Conservation (phyloP, 805 yeast genomes). For the Yamadazyma philogaea region DNA sequence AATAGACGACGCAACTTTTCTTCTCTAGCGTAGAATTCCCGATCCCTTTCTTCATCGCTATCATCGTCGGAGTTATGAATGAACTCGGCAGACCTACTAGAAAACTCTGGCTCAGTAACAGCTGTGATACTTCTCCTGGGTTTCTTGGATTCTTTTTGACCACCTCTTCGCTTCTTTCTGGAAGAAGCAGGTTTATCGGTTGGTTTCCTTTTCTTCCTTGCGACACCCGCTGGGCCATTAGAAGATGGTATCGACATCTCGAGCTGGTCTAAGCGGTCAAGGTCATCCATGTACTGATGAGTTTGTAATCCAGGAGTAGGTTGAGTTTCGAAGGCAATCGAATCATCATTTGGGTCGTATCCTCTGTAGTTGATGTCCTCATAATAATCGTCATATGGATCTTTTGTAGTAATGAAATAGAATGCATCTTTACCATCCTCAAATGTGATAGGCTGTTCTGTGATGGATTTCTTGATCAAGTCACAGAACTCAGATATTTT, state of each 20-base stretch:
- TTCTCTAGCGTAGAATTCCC: slow-evolving; percentile 56
- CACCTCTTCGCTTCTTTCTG: slow-evolving; percentile 6
- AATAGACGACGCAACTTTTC: slow-evolving; percentile 42
- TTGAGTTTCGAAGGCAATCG: slow-evolving; percentile 30
- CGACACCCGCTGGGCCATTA: slow-evolving; percentile 20
- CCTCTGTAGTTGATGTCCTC: slow-evolving; percentile 24
- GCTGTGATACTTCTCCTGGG: slow-evolving; percentile 14
- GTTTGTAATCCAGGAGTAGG: slow-evolving; percentile 13
- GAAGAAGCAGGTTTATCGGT: slow-evolving; percentile 6
- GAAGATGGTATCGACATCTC: slow-evolving; percentile 24
- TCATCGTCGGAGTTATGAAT: slow-evolving; percentile 64
- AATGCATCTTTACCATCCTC: slow-evolving; percentile 38
- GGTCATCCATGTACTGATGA: slow-evolving; percentile 15
- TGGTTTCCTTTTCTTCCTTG: slow-evolving; percentile 21
- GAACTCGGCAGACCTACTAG: slow-evolving; percentile 49
- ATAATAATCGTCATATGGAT: slow-evolving; percentile 22
- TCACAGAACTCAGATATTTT: slow-evolving; percentile 32
- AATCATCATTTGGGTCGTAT: slow-evolving; percentile 26
- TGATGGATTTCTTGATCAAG: slow-evolving; percentile 41
- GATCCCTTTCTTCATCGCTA: slow-evolving; percentile 53
- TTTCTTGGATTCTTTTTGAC: slow-evolving; percentile 9
- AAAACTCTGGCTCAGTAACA: slow-evolving; percentile 12
- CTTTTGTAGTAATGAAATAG: slow-evolving; percentile 27
- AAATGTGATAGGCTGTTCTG: slow-evolving; percentile 27
- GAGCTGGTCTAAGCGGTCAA: slow-evolving; percentile 37